Evolutionary conservation across 2,329 filamentous ascomycete genomes (phyloP).

Genomic region (Escovopsis sp.): DNA sequence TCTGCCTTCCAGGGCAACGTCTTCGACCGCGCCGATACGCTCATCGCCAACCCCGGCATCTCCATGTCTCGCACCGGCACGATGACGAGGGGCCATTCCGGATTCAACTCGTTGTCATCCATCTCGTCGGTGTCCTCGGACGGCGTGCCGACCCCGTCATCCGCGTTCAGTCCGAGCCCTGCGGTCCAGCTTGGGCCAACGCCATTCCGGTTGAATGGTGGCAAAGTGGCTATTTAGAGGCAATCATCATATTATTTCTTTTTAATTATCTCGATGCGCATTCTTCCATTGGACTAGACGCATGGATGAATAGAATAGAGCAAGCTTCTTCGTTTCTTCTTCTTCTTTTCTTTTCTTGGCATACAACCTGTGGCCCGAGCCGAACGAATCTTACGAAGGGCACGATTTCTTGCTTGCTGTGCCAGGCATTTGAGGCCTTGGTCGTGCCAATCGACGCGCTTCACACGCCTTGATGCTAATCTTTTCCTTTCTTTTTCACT

Average conservation of each 20-base stretch:
- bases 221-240: constrained; percentile 22
- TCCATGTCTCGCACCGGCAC: constrained; percentile 40
- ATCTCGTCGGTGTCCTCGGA: constrained; percentile 28
- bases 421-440: constrained; percentile 1
- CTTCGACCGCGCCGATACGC: constrained; percentile 44
- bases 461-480: no score
- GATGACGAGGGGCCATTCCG: constrained; percentile 27
- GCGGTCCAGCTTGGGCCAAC: constrained; percentile 16
- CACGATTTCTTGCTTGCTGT: constrained; percentile 4
- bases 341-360: no score
- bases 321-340: constrained; percentile 3
- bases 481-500: no score
- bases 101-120: constrained; percentile 25
- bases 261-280: neutral
- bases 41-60: constrained; percentile 42
- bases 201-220: constrained; percentile 23
- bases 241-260: neutral
- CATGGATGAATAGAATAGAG: neutral
- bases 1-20: constrained; percentile 41
- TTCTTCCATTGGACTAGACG: constrained; percentile 1
- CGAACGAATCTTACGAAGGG: constrained; percentile 6
- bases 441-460: constrained; percentile 1
- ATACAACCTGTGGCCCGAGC: neutral
- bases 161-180: constrained; percentile 16
- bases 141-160: constrained; percentile 17